phyloP scores from a whole-genome alignment of 2,329 filamentous ascomycete species.

The Colletotrichum magnum region DNA sequence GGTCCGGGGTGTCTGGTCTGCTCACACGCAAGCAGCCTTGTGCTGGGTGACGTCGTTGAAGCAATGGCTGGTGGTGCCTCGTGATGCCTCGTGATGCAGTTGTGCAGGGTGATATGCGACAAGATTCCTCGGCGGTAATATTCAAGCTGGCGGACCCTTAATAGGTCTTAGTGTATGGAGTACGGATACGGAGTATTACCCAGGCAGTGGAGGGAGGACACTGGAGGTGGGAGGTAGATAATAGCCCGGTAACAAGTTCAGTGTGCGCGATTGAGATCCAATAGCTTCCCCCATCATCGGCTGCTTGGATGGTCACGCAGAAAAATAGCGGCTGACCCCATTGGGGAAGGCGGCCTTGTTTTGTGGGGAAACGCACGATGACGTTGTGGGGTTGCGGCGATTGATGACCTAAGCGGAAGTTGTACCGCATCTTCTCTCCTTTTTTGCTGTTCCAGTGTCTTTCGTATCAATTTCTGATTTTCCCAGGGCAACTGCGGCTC shows the following conservation, averaged over 20 bases:
- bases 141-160: too few relatives aligned
- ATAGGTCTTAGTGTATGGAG: too few relatives aligned
- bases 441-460: too few relatives aligned
- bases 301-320: slow-evolving; percentile 4
- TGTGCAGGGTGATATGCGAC: slow-evolving; percentile 17
- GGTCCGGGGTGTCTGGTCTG: not conserved
- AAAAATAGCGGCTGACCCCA: slow-evolving; percentile 19
- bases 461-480: not conserved
- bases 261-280: too few relatives aligned
- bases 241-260: too few relatives aligned
- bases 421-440: too few relatives aligned
- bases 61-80: slow-evolving; percentile 12
- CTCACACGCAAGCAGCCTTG: slow-evolving; percentile 11
- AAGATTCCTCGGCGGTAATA: not conserved
- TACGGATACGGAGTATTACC: too few relatives aligned
- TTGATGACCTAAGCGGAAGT: slow-evolving; percentile 25
- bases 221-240: too few relatives aligned
- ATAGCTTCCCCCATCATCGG: not conserved
- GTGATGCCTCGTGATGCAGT: slow-evolving; percentile 5
- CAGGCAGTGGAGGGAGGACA: too few relatives aligned
- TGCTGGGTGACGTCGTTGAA: slow-evolving; percentile 29
- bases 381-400: slow-evolving; percentile 7
- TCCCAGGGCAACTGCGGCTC: slow-evolving; percentile 20
- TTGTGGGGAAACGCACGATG: slow-evolving; percentile 23
- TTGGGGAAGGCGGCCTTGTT: not conserved